Conservation (phyloP, 2,329 filamentous ascomycete species). For the Achaetomium macrosporum region DNA sequence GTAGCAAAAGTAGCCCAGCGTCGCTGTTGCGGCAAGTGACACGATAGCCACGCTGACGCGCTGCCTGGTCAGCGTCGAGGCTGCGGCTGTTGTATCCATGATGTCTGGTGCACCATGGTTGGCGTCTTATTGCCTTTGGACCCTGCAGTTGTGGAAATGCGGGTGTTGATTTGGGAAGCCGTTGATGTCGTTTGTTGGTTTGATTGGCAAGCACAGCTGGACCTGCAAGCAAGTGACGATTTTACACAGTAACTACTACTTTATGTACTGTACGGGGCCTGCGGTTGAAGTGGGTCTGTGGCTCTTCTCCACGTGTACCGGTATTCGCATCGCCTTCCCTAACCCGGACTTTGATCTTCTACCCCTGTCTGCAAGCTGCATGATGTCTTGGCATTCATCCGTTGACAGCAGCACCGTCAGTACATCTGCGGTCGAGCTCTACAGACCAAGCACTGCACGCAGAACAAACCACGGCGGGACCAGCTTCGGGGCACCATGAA, state of each 20-base stretch:
- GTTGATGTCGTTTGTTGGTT: neutral
- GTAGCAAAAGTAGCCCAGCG: slow-evolving; percentile 55
- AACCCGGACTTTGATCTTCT: too few species aligned
- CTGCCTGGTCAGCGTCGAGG: slow-evolving; percentile 50
- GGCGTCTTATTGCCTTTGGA: neutral
- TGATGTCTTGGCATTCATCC: neutral
- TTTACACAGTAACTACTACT: too few species aligned
- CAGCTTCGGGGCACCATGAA: slow-evolving; percentile 13
- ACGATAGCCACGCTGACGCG: slow-evolving; percentile 51
- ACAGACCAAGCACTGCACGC: neutral
- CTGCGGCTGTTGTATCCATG: slow-evolving; percentile 33
- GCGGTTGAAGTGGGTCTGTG: too few species aligned
- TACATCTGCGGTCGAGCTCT: too few species aligned
- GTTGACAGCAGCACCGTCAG: neutral
- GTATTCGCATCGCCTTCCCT: too few species aligned
- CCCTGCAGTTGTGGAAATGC: neutral
- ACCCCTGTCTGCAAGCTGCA: too few species aligned
- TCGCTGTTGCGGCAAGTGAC: slow-evolving; percentile 51
- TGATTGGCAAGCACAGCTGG: neutral
- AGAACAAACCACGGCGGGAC: neutral
- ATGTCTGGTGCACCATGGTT: slow-evolving; percentile 20
- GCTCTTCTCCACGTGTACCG: too few species aligned
- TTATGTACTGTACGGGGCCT: too few species aligned
- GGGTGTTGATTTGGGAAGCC: neutral
- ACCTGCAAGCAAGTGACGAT: too few species aligned